Percentiles rank a stretch among this genome's conserved stretches.
phyloP scores from a whole-genome alignment of 2,329 filamentous ascomycete genomes.

The Phialemoniopsis sp. region DNA sequence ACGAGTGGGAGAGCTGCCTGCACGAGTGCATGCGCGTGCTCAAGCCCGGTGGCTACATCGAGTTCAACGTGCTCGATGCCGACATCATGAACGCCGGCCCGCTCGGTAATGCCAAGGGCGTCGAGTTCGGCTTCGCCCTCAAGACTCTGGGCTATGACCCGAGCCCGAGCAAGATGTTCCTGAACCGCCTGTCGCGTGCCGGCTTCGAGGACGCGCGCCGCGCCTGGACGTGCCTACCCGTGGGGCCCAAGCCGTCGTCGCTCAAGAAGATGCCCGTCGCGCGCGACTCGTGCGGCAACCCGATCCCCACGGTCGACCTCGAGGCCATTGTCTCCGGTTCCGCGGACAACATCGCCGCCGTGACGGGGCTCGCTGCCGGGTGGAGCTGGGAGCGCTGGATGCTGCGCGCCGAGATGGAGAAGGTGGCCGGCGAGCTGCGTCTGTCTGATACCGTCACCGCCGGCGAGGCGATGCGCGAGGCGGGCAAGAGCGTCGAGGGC shows the following conservation, averaged over 20 bases:
- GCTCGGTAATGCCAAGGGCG: constrained; percentile 73
- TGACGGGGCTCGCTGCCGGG: constrained; percentile 78
- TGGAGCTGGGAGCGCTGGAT: constrained; percentile 98
- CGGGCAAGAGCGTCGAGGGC: constrained; percentile 53
- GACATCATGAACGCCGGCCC: constrained; percentile 84
- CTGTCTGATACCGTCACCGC: constrained; percentile 49
- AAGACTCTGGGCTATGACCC: constrained; percentile 89
- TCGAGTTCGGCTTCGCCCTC: constrained; percentile 89
- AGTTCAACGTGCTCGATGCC: constrained; percentile 86
- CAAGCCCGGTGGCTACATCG: constrained; percentile 88
- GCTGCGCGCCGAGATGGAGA: constrained; percentile 81
- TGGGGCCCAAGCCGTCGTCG: constrained; percentile 52
- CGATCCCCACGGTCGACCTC: constrained; percentile 43
- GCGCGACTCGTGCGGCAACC: constrained; percentile 29
- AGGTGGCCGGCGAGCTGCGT: constrained; percentile 60
- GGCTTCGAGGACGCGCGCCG: constrained; percentile 80
- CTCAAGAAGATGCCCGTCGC: constrained; percentile 27
- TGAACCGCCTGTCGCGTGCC: constrained; percentile 66
- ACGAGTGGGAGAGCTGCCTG: constrained; percentile 86
- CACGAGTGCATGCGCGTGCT: constrained; percentile 85
- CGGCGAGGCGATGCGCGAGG: constrained; percentile 47
- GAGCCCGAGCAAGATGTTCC: constrained; percentile 74
- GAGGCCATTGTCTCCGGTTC: constrained; percentile 64
- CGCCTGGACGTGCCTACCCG: constrained; percentile 84
- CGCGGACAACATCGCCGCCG: constrained; percentile 66